A percentile compares a stretch with the other conserved stretches of the same genome.
phyloP scores from a whole-genome alignment of 225 moss, liverwort and hornwort genomes.

The Physcomitrellopsis africana region DNA sequence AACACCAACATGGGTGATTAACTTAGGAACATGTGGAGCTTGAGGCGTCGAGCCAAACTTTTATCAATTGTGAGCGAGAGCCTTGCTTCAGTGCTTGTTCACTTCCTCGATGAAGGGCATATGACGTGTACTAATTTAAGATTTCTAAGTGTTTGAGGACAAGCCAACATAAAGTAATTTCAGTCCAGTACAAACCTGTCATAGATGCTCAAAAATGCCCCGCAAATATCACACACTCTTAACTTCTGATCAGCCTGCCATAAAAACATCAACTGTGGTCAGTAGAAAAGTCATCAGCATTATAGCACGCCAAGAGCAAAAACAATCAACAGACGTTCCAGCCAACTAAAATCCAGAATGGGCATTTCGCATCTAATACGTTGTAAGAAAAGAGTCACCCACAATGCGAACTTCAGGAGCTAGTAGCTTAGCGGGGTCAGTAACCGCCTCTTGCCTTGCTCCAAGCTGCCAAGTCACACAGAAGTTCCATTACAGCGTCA shows the following conservation, averaged over 20 bases:
- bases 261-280: slow-evolving; percentile 1
- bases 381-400: slow-evolving; percentile 28
- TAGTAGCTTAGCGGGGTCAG: slow-evolving; percentile 78
- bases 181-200: slow-evolving; percentile 59
- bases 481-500: slow-evolving; percentile 4
- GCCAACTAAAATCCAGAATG: slow-evolving; percentile 16
- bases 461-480: slow-evolving; percentile 50
- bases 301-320: not conserved
- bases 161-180: slow-evolving; percentile 6
- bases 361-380: not conserved
- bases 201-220: slow-evolving; percentile 87
- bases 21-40: slow-evolving; percentile 40
- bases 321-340: slow-evolving; percentile 15
- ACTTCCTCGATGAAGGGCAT: slow-evolving; percentile 28
- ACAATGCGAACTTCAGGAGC: slow-evolving; percentile 95
- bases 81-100: slow-evolving; percentile 24
- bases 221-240: slow-evolving; percentile 87
- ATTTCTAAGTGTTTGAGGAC: slow-evolving; percentile 22
- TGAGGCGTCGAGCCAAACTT: slow-evolving; percentile 37
- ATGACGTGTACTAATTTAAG: slow-evolving; percentile 16
- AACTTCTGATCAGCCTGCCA: slow-evolving; percentile 86
- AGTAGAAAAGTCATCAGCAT: slow-evolving; percentile 1
- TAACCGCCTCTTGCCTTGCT: slow-evolving; percentile 71
- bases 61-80: slow-evolving; percentile 14
- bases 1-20: slow-evolving; percentile 62